A percentile compares a stretch with the other conserved stretches of the same genome.
Evolutionary conservation across 257 asterid species (phyloP).

Genomic region (Solanum raphanifolium): DNA sequence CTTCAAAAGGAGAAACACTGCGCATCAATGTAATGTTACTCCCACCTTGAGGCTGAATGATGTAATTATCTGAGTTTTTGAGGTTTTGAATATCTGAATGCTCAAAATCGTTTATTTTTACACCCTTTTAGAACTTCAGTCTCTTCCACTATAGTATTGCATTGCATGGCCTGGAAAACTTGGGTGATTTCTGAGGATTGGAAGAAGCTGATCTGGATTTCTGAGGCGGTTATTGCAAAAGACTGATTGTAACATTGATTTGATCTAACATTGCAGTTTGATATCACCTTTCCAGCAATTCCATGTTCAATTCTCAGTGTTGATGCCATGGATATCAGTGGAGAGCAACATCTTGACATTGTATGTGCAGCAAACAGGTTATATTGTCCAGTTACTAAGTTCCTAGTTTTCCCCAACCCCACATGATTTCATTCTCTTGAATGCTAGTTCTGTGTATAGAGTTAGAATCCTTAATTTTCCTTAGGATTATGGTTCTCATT

Average conservation of each 20-base stretch:
- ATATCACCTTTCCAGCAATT: conserved; percentile 94
- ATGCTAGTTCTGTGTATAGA: background rate
- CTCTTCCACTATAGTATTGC: background rate
- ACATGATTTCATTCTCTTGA: background rate
- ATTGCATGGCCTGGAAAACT: no score
- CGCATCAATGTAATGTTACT: conserved; percentile 68
- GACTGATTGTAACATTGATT: conserved; percentile 15
- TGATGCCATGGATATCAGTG: conserved; percentile 98
- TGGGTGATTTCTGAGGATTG: background rate
- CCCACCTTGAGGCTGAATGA: background rate
- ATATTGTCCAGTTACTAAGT: background rate
- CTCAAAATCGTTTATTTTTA: background rate
- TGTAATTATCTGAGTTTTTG: background rate
- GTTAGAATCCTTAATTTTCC: background rate
- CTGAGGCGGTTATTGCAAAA: background rate
- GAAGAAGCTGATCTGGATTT: background rate
- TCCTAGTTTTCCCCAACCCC: background rate
- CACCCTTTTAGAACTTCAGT: background rate
- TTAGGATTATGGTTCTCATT: background rate
- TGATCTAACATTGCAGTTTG: conserved; percentile 70
- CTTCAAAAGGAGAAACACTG: conserved; percentile 96
- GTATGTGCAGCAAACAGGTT: conserved; percentile 38
- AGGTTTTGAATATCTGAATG: background rate
- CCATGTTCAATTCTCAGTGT: conserved; percentile 88
- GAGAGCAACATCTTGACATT: conserved; percentile 97